These are phyloP conservation scores for Kingdonia uniflora DNA, from an alignment of 164 flowering plant genomes.

Conservation along the genomic window DNA sequence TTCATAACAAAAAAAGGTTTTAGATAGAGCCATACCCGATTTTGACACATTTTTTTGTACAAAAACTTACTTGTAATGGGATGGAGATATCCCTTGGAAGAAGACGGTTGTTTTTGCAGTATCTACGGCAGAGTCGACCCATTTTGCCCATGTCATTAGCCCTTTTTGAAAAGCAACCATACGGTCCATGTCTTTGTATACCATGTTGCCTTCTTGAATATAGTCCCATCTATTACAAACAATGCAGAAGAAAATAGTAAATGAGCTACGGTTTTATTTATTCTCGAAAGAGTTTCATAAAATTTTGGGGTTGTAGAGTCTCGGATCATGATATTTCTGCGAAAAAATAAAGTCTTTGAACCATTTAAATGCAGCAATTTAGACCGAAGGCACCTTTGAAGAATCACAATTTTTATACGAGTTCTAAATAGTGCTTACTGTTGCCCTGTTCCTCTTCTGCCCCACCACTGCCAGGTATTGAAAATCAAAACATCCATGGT, in stretches of 20 bases:
- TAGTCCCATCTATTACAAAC: conserved; percentile 88
- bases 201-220: conserved; percentile 32
- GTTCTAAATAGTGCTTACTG: too few species aligned
- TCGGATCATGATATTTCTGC: too few species aligned
- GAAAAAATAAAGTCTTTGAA: too few species aligned
- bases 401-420: too few species aligned
- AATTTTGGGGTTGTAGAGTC: too few species aligned
- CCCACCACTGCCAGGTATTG: conserved; percentile 27
- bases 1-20: background rate
- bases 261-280: too few species aligned
- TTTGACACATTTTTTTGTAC: background rate
- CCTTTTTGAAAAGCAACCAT: conserved; percentile 51
- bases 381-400: too few species aligned
- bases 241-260: conserved; percentile 8
- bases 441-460: too few species aligned
- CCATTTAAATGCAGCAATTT: too few species aligned
- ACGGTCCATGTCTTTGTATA: conserved; percentile 65
- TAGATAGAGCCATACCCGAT: background rate
- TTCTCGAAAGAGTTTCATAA: too few species aligned
- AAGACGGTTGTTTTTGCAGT: conserved; percentile 58
- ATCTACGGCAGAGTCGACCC: conserved; percentile 53
- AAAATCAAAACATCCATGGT: conserved; percentile 29
- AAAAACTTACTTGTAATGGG: conserved; percentile 59
- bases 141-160: conserved; percentile 68
- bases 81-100: conserved; percentile 70